Evolutionary conservation across 148 eudicot genomes (phyloP).

Genomic region (Gaultheria prostrata): DNA sequence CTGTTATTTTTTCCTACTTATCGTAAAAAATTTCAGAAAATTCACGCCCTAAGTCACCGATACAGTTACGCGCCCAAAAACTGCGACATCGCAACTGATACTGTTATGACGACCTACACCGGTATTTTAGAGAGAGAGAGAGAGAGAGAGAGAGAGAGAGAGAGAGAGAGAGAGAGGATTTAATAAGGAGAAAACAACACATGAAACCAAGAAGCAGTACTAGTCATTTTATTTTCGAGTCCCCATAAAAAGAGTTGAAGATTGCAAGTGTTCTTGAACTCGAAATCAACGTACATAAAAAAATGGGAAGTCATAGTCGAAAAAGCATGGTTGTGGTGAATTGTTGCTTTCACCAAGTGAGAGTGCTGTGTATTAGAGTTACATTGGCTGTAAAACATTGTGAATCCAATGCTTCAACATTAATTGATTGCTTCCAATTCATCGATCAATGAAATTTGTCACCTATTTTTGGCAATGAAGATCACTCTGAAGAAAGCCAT

Average conservation of each 20-base stretch:
- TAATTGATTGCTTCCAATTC: conserved; percentile 2
- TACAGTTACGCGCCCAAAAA: too few species aligned
- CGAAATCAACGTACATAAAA: conserved; percentile 4
- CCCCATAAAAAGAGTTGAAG: conserved; percentile 5
- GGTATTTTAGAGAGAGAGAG: neutral
- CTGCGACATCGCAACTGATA: too few species aligned
- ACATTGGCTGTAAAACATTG: neutral
- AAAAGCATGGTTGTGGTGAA: neutral
- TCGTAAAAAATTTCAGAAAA: too few species aligned
- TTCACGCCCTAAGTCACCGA: too few species aligned
- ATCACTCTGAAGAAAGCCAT: neutral
- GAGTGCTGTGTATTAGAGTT: too few species aligned
- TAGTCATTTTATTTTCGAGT: neutral
- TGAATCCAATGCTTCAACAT: neutral
- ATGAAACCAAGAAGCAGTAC: conserved; percentile 20
- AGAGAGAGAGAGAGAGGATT: conserved; percentile 10
- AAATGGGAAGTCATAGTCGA: neutral
- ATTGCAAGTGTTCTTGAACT: neutral
- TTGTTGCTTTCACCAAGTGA: neutral
- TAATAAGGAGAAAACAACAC: conserved; percentile 24
- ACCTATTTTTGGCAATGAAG: too few species aligned
- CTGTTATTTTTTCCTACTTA: too few species aligned
- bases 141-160: neutral
- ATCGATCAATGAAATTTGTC: neutral
- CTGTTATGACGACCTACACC: too few species aligned